These are phyloP conservation scores for Saussurea involucrata DNA, from an alignment of 129 eudicot genomes.

Conservation along the genomic window DNA sequence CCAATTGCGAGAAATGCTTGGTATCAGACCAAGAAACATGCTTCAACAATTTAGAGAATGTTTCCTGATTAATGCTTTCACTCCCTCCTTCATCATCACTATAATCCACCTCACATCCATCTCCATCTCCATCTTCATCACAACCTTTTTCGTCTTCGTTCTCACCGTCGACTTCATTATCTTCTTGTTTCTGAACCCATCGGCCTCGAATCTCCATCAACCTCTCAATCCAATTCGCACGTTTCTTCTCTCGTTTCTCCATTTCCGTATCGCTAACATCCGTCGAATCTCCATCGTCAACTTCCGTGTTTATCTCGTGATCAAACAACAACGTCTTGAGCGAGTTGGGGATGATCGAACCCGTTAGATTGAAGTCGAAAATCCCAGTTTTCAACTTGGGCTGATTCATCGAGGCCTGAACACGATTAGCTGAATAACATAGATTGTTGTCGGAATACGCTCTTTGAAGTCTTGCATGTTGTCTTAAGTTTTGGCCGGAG, in stretches of 20 bases:
- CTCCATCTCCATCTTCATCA: slow-evolving; percentile 35
- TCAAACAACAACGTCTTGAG: slow-evolving; percentile 44
- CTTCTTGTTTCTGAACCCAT: slow-evolving; percentile 45
- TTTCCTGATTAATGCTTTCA: slow-evolving; percentile 35
- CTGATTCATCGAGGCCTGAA: slow-evolving; percentile 33
- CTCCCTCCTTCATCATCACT: slow-evolving; percentile 54
- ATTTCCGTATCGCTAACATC: slow-evolving; percentile 21
- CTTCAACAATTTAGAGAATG: slow-evolving; percentile 40
- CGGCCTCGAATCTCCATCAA: slow-evolving; percentile 47
- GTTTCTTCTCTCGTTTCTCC: slow-evolving; percentile 32
- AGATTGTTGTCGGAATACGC: slow-evolving; percentile 65
- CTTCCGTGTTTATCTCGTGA: slow-evolving; percentile 33
- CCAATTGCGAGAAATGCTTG: slow-evolving; percentile 59
- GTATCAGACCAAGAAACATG: slow-evolving; percentile 79
- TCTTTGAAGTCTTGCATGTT: slow-evolving; percentile 36
- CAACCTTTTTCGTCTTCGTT: slow-evolving; percentile 33
- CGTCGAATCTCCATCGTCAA: slow-evolving; percentile 17
- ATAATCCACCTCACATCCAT: slow-evolving; percentile 64
- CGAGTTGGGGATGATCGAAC: slow-evolving; percentile 41
- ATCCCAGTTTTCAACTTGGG: slow-evolving; percentile 48
- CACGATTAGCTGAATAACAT: slow-evolving; percentile 33
- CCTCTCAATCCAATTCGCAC: slow-evolving; percentile 63
- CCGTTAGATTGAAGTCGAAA: slow-evolving; percentile 50
- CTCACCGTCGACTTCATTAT: slow-evolving; percentile 19
- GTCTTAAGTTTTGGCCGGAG: slow-evolving; percentile 46